Base-by-base conservation (phyloP, 768 basidiomycete species). In the Agrocybe chaxingu region DNA sequence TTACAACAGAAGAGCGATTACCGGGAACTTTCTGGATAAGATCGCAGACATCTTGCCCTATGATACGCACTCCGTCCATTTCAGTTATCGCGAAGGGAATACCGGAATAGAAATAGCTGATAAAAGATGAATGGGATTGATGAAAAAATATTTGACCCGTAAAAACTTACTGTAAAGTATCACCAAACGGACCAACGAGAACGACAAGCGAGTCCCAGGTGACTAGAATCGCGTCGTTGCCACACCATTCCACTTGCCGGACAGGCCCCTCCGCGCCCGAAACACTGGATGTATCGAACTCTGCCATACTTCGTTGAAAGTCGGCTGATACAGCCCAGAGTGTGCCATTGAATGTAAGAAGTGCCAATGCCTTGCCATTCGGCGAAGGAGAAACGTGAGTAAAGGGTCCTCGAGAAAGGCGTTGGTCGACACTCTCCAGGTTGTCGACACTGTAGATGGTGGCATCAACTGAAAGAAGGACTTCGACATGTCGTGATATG, bases 241-340 rank as follows among this genome's bases (percentile, higher is more conserved):
- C 95, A 65, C 94, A 98, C 97, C 97, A 99, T 61, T 88, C 89
- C 0, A 93, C 84, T 56, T 87, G 86, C 33, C 75, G 73, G 2
- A 90, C 76, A 3, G 73, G 66, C 1, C 84, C 87, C 13, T 82
- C 75, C 0, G 77, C 80, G 5, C 74, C 80, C 52, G 71, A 61
- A 30, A 80, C 76, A 24, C 70, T 73, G 7, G 66, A 74, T 2
- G 89, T 88, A 50, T 93, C 83, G 57, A 91, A 93, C 62, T 97
- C 95, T 3, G 92, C 89, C 57, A 96, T 77, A 59, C 79, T 89
- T 37, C 91, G 80, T 55, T 90, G 86, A 62, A 98, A 98, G 66
- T 98, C 92, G 9, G 85, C 80, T 9, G 95, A 96, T n/a, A 98
- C 91, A 33, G 98, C 95, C 88, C 90, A 92, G 29, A 98, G 79